Conservation (phyloP, 805 yeast genomes). For the Ogataea chonburiensis region DNA sequence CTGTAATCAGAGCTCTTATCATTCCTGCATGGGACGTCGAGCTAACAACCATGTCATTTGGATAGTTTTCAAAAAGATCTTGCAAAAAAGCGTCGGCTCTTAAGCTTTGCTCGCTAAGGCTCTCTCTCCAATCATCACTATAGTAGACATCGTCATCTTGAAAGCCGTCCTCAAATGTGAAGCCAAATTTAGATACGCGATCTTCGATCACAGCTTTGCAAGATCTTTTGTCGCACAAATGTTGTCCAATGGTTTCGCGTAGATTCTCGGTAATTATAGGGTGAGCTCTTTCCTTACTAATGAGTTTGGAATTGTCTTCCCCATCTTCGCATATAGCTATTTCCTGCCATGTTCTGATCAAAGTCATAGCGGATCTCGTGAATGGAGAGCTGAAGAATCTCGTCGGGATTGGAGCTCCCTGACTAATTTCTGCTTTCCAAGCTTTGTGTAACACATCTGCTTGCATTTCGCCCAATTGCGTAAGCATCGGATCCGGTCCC, state of each 20-base stretch:
- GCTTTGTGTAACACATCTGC: constrained; percentile 47
- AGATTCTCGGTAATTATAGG: constrained; percentile 44
- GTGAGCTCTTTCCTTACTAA: constrained; percentile 15
- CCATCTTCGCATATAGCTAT: constrained; percentile 31
- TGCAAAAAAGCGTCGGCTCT: constrained; percentile 49
- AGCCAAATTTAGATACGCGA: constrained; percentile 42
- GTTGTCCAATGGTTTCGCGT: constrained; percentile 61
- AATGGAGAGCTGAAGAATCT: constrained; percentile 61
- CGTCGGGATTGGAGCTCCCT: constrained; percentile 57
- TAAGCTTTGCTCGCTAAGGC: constrained; percentile 46
- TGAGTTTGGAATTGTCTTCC: constrained; percentile 20
- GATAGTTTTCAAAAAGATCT: constrained; percentile 36
- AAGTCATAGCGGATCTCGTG: constrained; percentile 61
- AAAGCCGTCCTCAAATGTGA: constrained; percentile 43
- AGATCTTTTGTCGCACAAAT: constrained; percentile 60
- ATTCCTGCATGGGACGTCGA: constrained; percentile 64
- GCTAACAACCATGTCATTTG: constrained; percentile 39
- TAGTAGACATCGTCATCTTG: constrained; percentile 50
- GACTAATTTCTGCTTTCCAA: constrained; percentile 42
- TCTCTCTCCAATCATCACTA: constrained; percentile 46
- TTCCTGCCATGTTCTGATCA: constrained; percentile 49
- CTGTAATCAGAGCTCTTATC: constrained; percentile 50
- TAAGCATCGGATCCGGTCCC: constrained; percentile 63
- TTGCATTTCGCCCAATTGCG: constrained; percentile 54
- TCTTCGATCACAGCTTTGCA: constrained; percentile 37